phyloP scores from a whole-genome alignment of 163 green algal genomes.

The Scenedesmus sp. region DNA sequence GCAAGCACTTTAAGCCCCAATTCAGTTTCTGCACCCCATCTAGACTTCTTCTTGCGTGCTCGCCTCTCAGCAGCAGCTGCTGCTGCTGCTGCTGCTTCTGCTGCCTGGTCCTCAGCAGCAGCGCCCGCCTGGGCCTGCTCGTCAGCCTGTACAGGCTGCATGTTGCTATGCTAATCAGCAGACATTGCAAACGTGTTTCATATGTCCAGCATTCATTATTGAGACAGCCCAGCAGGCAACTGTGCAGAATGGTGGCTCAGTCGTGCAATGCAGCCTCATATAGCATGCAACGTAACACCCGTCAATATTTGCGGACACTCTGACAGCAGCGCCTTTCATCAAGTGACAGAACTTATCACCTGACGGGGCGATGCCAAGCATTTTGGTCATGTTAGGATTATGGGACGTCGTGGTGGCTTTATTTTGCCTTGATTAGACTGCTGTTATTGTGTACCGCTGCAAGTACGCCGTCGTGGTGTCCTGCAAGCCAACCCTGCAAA shows the following conservation, averaged over 20 bases:
- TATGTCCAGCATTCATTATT: background rate
- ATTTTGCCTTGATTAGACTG: background rate
- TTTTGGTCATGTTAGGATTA: too few species aligned
- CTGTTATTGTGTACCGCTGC: too few species aligned
- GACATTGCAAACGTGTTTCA: background rate
- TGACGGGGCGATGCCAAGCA: background rate
- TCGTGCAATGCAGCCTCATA: background rate
- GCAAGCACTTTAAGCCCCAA: constrained; percentile 29
- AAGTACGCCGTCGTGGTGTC: background rate
- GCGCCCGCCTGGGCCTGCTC: background rate
- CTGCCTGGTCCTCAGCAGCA: background rate
- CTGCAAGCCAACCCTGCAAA: background rate
- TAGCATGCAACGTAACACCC: background rate
- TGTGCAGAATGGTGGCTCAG: background rate
- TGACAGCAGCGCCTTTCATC: background rate
- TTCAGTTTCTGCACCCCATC: constrained; percentile 52
- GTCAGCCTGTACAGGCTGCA: background rate
- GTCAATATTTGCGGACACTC: background rate
- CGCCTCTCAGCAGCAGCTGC: constrained; percentile 26
- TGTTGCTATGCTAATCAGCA: background rate
- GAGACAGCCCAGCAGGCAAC: background rate
- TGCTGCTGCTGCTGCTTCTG: constrained; percentile 8
- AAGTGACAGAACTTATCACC: background rate
- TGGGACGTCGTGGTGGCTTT: too few species aligned
- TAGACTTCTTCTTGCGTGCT: constrained; percentile 28